Conservation (phyloP, 2,329 filamentous ascomycete species). For the Fusarium sp. region DNA sequence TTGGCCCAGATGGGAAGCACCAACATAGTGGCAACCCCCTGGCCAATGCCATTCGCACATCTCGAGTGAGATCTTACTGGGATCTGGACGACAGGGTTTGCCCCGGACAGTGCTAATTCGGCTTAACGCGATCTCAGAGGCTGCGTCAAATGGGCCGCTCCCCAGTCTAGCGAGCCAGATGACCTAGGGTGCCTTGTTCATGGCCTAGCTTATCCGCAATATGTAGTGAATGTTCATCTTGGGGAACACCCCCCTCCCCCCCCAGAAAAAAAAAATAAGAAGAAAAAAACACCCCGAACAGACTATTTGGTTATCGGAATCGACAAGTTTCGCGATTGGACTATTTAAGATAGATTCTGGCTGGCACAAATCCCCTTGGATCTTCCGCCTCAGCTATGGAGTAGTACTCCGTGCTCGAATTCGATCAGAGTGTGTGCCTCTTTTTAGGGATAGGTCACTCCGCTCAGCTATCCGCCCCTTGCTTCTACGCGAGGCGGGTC, state of each 20-base stretch:
- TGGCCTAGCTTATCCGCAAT: constrained; percentile 8
- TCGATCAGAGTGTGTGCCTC: constrained; percentile 15
- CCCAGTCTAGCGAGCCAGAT: constrained; percentile 11
- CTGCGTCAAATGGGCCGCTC: constrained; percentile 26
- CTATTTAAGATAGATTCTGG: neutral
- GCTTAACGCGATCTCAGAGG: constrained; percentile 37
- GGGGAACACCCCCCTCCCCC: no score
- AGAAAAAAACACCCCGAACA: neutral
- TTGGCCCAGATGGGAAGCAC: constrained; percentile 22
- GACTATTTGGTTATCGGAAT: constrained; percentile 6
- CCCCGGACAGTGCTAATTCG: constrained; percentile 34
- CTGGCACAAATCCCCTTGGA: neutral
- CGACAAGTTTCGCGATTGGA: constrained; percentile 22
- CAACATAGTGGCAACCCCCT: constrained; percentile 35
- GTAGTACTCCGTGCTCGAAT: neutral
- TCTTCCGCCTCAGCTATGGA: neutral
- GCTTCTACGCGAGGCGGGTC: constrained; percentile 34
- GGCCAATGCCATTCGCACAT: constrained; percentile 17
- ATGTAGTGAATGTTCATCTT: neutral
- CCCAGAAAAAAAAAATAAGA: no score
- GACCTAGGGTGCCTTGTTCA: constrained; percentile 1
- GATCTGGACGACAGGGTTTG: constrained; percentile 37
- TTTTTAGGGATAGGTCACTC: constrained; percentile 31
- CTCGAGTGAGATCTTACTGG: constrained; percentile 31
- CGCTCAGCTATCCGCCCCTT: constrained; percentile 36